phyloP scores from a whole-genome alignment of 495 filamentous ascomycete species.

The Daldinia childiae region DNA sequence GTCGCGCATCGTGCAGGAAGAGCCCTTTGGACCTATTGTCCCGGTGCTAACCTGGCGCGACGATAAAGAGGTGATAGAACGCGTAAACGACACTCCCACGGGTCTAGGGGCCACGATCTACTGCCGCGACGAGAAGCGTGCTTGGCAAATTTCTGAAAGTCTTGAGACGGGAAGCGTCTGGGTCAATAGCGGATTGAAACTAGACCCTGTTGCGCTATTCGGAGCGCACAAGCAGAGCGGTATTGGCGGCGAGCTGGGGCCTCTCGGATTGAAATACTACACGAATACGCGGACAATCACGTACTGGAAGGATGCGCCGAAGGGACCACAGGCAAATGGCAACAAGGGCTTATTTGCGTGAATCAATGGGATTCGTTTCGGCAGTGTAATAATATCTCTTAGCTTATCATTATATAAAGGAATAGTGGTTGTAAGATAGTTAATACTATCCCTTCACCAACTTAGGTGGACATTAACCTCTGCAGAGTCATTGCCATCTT shows the following conservation, averaged over 20 bases:
- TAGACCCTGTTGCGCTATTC: background rate
- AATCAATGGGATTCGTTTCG: background rate
- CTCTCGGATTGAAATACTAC: background rate
- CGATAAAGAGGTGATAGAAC: background rate
- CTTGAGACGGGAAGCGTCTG: background rate
- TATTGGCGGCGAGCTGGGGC: background rate
- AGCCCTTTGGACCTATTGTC: background rate
- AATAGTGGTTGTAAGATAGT: background rate
- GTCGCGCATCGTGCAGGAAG: background rate
- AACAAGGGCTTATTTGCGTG: background rate
- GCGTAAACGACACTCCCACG: background rate
- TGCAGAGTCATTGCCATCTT: background rate
- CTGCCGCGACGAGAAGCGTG: background rate
- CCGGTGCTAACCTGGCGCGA: background rate
- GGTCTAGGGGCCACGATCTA: background rate
- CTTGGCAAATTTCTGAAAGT: background rate
- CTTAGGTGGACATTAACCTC: background rate
- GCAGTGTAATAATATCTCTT: background rate
- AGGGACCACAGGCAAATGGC: background rate
- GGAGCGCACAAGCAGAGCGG: background rate
- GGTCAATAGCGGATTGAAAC: background rate
- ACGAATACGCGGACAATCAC: background rate
- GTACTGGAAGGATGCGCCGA: background rate
- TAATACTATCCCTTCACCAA: background rate
- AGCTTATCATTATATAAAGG: background rate